A percentile compares a stretch with the other conserved stretches of the same genome.
These are phyloP conservation scores for Phytophthora tubulina DNA, from an alignment of 352 stramenopile species.

Conservation along the genomic window DNA sequence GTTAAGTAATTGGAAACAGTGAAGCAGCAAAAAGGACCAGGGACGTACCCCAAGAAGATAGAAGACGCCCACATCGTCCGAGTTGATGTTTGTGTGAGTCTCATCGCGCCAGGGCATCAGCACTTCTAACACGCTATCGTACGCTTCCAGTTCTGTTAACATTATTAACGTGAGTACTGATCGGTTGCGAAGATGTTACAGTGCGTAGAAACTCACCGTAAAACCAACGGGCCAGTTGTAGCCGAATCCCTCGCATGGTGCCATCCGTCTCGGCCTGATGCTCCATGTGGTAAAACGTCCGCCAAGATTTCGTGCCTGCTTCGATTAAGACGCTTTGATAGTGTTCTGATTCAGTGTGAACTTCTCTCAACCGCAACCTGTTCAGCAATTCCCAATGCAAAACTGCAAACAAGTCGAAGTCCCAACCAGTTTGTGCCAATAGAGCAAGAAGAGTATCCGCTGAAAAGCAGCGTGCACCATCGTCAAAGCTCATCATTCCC, in stretches of 20 bases:
- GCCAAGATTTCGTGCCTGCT: conserved; percentile 50
- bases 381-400: conserved; percentile 70
- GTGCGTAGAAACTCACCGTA: conserved; percentile 53
- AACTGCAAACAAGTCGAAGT: conserved; percentile 79
- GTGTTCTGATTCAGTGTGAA: background rate
- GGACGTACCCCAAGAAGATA: conserved; percentile 62
- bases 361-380: conserved; percentile 35
- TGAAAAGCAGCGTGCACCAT: conserved; percentile 56
- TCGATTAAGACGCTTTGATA: conserved; percentile 39
- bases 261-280: conserved; percentile 38
- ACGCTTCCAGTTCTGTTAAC: conserved; percentile 46
- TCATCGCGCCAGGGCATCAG: conserved; percentile 34
- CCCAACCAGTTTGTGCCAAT: conserved; percentile 69
- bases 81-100: conserved; percentile 6
- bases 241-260: conserved; percentile 19
- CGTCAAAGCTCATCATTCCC: conserved; percentile 75
- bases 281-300: conserved; percentile 70
- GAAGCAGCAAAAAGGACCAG: background rate
- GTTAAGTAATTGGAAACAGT: background rate
- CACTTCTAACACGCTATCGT: conserved; percentile 38
- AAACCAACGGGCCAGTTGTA: conserved; percentile 80
- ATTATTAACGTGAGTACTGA: background rate
- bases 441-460: conserved; percentile 58
- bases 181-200: background rate
- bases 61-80: conserved; percentile 27